Conservation (phyloP, 2,329 filamentous ascomycete species). For the Fusarium equiseti region DNA sequence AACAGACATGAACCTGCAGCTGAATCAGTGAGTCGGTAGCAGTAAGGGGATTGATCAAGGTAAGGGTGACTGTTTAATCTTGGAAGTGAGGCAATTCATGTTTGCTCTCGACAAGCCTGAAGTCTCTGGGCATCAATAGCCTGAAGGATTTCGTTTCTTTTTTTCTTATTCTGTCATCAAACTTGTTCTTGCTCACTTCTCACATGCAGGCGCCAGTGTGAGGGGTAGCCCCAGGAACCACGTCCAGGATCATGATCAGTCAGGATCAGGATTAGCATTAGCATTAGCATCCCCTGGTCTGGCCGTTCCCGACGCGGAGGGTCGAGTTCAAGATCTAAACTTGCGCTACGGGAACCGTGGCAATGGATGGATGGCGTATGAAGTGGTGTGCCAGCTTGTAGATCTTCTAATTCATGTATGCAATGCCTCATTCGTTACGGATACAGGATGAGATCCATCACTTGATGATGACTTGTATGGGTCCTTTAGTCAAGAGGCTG, state of each 20-base stretch:
- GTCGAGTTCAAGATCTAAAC: not conserved
- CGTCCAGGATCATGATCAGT: slow-evolving; percentile 44
- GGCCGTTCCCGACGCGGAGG: not conserved
- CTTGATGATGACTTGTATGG: slow-evolving; percentile 10
- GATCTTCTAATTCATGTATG: slow-evolving; percentile 26
- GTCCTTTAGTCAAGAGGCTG: slow-evolving; percentile 13
- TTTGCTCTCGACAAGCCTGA: slow-evolving; percentile 1
- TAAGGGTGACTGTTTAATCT: slow-evolving; percentile 9
- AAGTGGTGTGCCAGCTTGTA: slow-evolving; percentile 37
- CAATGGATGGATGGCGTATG: slow-evolving; percentile 15
- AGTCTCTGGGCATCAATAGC: slow-evolving; percentile 2
- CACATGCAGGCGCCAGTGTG: slow-evolving; percentile 43
- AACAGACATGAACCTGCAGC: slow-evolving; percentile 24
- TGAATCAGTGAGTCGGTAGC: not conserved
- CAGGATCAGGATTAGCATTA: slow-evolving; percentile 38
- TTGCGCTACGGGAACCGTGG: slow-evolving; percentile 22
- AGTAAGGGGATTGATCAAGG: slow-evolving; percentile 27
- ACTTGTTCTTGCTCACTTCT: slow-evolving; percentile 43
- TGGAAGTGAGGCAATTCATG: slow-evolving; percentile 8
- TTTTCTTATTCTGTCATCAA: slow-evolving; percentile 38
- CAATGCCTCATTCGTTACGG: slow-evolving; percentile 24
- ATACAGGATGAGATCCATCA: not conserved
- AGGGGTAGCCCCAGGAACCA: slow-evolving; percentile 49
- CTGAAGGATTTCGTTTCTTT: slow-evolving; percentile 1
- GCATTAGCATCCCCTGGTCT: not conserved